Evolutionary conservation across 257 asterid genomes (phyloP).

Genomic region (Striga asiatica): DNA sequence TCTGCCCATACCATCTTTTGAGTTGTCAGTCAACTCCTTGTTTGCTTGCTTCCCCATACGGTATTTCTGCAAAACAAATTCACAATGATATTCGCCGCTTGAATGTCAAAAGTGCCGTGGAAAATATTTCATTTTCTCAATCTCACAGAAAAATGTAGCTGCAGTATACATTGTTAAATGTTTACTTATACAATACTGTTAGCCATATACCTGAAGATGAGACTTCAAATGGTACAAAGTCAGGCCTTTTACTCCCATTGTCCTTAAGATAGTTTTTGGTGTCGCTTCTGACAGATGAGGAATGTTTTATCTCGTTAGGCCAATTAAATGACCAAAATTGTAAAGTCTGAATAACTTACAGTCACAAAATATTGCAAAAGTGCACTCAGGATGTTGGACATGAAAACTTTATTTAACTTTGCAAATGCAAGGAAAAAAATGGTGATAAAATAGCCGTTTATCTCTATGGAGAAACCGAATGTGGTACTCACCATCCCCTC

Average conservation of each 20-base stretch:
- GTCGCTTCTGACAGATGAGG: constrained; percentile 78
- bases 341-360: too few relatives aligned
- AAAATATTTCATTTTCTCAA: not conserved
- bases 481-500: too few relatives aligned
- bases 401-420: too few relatives aligned
- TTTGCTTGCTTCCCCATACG: constrained; percentile 76
- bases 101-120: not conserved
- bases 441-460: too few relatives aligned
- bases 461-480: too few relatives aligned
- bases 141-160: not conserved
- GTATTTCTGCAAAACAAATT: constrained; percentile 51
- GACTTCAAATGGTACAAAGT: constrained; percentile 92
- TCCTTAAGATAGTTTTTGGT: constrained; percentile 74
- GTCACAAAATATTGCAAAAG: too few relatives aligned
- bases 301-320: too few relatives aligned
- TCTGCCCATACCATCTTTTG: constrained; percentile 62
- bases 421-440: too few relatives aligned
- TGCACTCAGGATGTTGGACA: too few relatives aligned
- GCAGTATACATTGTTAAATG: not conserved
- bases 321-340: too few relatives aligned
- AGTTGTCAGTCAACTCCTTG: constrained; percentile 41
- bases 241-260: constrained; percentile 95
- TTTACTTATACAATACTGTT: not conserved
- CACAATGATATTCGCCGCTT: not conserved
- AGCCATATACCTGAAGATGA: constrained; percentile 68